phyloP scores from a whole-genome alignment of 164 flowering plant species.

The Akebia trifoliata region DNA sequence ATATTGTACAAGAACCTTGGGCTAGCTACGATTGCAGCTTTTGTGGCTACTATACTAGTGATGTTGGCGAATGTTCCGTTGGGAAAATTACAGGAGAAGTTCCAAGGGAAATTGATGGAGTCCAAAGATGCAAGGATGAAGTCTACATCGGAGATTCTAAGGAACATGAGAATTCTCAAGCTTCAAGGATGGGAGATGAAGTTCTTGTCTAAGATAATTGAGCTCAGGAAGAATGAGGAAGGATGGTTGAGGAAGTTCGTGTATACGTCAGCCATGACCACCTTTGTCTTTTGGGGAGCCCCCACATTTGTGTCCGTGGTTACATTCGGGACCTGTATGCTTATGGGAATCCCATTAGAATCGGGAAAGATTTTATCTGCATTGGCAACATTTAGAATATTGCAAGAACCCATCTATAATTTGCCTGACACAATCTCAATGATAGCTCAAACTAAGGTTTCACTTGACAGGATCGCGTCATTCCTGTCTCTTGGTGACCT shows the following conservation, averaged over 20 bases:
- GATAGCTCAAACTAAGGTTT: conserved; percentile 67
- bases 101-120: conserved; percentile 53
- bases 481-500: conserved; percentile 58
- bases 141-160: conserved; percentile 56
- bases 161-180: conserved; percentile 82
- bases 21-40: conserved; percentile 48
- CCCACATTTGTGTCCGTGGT: conserved; percentile 61
- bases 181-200: conserved; percentile 82
- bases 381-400: conserved; percentile 69
- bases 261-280: conserved; percentile 33
- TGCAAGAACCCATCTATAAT: conserved; percentile 59
- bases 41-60: conserved; percentile 43
- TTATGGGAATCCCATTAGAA: conserved; percentile 55
- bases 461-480: conserved; percentile 58
- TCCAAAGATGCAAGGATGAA: conserved; percentile 74
- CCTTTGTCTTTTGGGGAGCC: conserved; percentile 56
- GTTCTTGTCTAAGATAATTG: conserved; percentile 49
- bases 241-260: conserved; percentile 53
- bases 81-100: conserved; percentile 43
- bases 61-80: conserved; percentile 61
- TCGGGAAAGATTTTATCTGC: conserved; percentile 70
- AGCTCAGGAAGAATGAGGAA: conserved; percentile 46
- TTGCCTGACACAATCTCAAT: conserved; percentile 63
- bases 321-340: conserved; percentile 53
- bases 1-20: conserved; percentile 69